These are phyloP conservation scores for Halteria grandinella DNA, from an alignment of 73 alveolate genomes.

Conservation along the genomic window DNA sequence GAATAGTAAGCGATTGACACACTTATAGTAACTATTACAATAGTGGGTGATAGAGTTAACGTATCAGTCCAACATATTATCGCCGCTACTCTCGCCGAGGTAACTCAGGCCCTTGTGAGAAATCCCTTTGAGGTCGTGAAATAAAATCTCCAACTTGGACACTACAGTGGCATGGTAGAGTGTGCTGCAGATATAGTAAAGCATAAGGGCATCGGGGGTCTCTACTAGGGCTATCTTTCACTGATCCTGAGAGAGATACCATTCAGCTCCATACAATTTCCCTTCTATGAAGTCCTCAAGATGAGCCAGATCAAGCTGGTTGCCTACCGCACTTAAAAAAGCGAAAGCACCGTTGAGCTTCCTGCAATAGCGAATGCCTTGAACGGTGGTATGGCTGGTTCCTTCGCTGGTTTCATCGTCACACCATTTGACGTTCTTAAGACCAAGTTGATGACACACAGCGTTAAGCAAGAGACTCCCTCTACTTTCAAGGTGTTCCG, in stretches of 20 bases:
- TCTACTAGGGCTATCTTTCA: constrained; percentile 77
- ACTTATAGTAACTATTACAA: background rate
- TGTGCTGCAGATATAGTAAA: constrained; percentile 58
- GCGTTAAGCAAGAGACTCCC: constrained; percentile 13
- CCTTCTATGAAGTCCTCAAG: constrained; percentile 77
- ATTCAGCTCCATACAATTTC: constrained; percentile 77
- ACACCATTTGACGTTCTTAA: constrained; percentile 81
- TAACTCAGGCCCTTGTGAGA: constrained; percentile 75
- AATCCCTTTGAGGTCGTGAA: constrained; percentile 83
- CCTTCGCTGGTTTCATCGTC: constrained; percentile 67
- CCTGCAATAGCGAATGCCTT: constrained; percentile 13
- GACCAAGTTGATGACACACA: constrained; percentile 70
- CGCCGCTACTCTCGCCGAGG: constrained; percentile 82
- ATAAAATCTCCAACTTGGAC: constrained; percentile 81
- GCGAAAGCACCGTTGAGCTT: constrained; percentile 15
- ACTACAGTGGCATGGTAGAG: constrained; percentile 58
- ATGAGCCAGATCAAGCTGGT: constrained; percentile 32
- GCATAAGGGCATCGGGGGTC: constrained; percentile 69
- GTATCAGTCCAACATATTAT: constrained; percentile 54
- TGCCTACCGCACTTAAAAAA: background rate
- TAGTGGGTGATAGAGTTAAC: constrained; percentile 2
- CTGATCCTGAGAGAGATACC: constrained; percentile 84
- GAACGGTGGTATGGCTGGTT: constrained; percentile 81
- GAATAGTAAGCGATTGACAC: background rate
- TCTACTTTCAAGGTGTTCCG: background rate